Conservation (phyloP, 139 green algal genomes). For the Monoraphidium neglectum region DNA sequence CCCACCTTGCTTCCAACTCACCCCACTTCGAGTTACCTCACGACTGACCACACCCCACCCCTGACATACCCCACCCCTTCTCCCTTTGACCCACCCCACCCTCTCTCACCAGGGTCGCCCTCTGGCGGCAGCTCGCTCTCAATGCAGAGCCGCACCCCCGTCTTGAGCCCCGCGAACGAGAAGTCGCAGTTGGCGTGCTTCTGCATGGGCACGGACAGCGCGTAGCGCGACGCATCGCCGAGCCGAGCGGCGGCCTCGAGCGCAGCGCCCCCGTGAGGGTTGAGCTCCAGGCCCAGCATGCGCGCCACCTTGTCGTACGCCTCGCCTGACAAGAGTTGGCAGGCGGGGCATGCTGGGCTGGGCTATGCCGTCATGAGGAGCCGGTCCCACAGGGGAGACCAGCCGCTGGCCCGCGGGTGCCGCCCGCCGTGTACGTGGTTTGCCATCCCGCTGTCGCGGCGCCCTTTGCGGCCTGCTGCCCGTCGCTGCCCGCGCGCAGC, state of each 20-base stretch:
- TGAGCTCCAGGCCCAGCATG: conserved; percentile 84
- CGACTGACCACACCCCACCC: no score
- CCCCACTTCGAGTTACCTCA: no score
- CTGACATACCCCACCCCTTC: neutral
- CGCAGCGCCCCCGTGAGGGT: conserved; percentile 79
- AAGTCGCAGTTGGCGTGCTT: conserved; percentile 89
- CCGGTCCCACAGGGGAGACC: no score
- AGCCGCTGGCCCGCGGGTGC: no score
- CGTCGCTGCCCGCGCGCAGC: no score
- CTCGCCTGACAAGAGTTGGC: conserved; percentile 57
- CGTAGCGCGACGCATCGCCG: conserved; percentile 65
- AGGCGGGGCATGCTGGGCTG: no score
- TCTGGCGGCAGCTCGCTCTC: conserved; percentile 41
- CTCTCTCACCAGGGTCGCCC: neutral
- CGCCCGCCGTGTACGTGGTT: no score
- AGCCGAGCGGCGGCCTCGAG: conserved; percentile 73
- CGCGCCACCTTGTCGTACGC: conserved; percentile 98
- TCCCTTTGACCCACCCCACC: neutral
- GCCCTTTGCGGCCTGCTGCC: no score
- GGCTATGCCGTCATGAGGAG: no score
- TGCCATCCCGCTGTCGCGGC: no score
- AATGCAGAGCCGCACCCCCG: conserved; percentile 70
- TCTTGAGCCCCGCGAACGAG: conserved; percentile 97
- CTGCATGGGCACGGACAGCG: conserved; percentile 81
- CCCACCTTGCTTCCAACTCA: no score